These are phyloP conservation scores for Lunasporangiospora selenospora DNA, from an alignment of 192 early-diverging fungal species.

Conservation along the genomic window DNA sequence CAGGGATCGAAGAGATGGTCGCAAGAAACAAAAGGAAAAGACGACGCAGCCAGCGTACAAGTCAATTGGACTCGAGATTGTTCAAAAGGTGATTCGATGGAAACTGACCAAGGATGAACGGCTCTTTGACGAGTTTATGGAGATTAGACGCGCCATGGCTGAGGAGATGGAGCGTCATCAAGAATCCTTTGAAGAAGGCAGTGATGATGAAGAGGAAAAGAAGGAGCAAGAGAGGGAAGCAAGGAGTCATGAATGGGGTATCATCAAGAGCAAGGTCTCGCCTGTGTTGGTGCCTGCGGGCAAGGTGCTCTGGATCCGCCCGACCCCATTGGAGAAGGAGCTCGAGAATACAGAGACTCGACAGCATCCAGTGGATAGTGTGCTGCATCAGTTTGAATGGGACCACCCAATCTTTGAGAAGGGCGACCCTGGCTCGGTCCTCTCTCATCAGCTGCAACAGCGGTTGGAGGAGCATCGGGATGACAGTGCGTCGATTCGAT, in stretches of 20 bases:
- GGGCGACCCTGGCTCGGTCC: constrained; percentile 4
- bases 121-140: constrained; percentile 46
- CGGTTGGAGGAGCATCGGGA: constrained; percentile 14
- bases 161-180: constrained; percentile 26
- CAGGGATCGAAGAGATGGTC: not conserved
- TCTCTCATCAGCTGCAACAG: constrained; percentile 18
- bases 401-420: constrained; percentile 31
- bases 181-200: constrained; percentile 3
- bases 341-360: constrained; percentile 38
- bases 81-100: constrained; percentile 48
- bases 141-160: constrained; percentile 39
- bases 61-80: constrained; percentile 43
- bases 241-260: not conserved
- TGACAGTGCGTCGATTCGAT: constrained; percentile 27
- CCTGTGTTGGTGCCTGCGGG: constrained; percentile 51
- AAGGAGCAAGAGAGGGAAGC: not conserved
- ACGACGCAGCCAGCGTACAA: constrained; percentile 2
- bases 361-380: constrained; percentile 20
- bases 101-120: constrained; percentile 25
- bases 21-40: not conserved
- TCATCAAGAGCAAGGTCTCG: constrained; percentile 19
- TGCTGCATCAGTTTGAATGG: constrained; percentile 46
- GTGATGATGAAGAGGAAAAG: constrained; percentile 6
- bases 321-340: constrained; percentile 37
- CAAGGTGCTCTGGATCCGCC: constrained; percentile 55